phyloP scores from a whole-genome alignment of 176 grass and related monocot species.

The Areca catechu region DNA sequence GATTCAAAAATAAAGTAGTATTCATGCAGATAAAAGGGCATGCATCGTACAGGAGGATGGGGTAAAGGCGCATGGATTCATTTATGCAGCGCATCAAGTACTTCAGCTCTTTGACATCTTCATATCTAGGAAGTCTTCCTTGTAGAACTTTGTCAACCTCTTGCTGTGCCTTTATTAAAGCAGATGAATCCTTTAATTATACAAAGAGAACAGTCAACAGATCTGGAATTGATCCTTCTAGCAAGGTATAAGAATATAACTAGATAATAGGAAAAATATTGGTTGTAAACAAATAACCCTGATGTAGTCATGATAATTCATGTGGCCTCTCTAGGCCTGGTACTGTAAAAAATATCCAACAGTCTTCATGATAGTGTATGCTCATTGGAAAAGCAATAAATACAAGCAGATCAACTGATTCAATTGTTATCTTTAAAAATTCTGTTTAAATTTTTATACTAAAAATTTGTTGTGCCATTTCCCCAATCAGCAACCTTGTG shows the following conservation, averaged over 20 bases:
- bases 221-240: constrained; percentile 45
- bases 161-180: constrained; percentile 64
- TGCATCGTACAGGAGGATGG: constrained; percentile 77
- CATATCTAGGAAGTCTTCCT: constrained; percentile 94
- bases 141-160: constrained; percentile 85
- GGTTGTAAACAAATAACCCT: no score
- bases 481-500: no score
- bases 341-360: no score
- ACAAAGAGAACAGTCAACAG: constrained; percentile 49
- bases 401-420: no score
- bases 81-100: constrained; percentile 99
- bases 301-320: no score
- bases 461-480: no score
- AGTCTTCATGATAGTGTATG: no score
- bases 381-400: no score
- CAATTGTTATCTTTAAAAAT: no score
- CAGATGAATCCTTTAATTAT: constrained; percentile 63
- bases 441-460: no score
- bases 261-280: background rate
- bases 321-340: no score
- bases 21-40: no score
- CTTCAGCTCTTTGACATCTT: constrained; percentile 95
- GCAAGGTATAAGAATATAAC: constrained; percentile 18
- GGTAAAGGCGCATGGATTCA: constrained; percentile 98
- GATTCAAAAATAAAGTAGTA: background rate